phyloP scores from a whole-genome alignment of 2,329 filamentous ascomycete genomes.

The Lomentospora prolificans region DNA sequence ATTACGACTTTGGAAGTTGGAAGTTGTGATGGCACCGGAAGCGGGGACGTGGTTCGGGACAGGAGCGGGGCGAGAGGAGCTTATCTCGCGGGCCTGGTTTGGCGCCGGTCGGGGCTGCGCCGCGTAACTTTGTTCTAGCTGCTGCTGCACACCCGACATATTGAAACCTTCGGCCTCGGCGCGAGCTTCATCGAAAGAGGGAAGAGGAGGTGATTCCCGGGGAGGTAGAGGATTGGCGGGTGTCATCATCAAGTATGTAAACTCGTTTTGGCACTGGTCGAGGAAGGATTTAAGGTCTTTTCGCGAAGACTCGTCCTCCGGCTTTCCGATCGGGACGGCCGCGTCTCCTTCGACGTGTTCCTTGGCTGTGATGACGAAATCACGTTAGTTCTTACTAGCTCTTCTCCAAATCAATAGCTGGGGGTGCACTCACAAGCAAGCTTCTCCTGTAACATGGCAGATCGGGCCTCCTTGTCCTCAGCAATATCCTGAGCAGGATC shows the following conservation, averaged over 20 bases:
- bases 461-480: slow-evolving; percentile 38
- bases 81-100: slow-evolving; percentile 7
- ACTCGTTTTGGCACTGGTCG: slow-evolving; percentile 55
- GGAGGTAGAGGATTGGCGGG: slow-evolving; percentile 56
- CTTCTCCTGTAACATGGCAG: slow-evolving; percentile 45
- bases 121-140: slow-evolving; percentile 27
- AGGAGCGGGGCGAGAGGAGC: slow-evolving; percentile 10
- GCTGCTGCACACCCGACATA: slow-evolving; percentile 28
- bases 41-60: slow-evolving; percentile 44
- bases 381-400: neutral
- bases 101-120: slow-evolving; percentile 27
- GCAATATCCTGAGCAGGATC: slow-evolving; percentile 29
- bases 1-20: slow-evolving; percentile 22
- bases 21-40: slow-evolving; percentile 10
- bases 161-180: slow-evolving; percentile 40
- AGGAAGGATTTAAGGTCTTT: slow-evolving; percentile 50
- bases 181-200: slow-evolving; percentile 48
- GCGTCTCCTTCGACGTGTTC: slow-evolving; percentile 8
- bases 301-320: slow-evolving; percentile 40
- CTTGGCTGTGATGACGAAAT: neutral
- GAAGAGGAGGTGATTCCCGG: slow-evolving; percentile 50
- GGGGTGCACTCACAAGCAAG: slow-evolving; percentile 33
- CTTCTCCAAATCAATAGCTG: neutral
- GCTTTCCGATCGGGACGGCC: slow-evolving; percentile 23
- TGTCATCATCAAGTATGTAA: slow-evolving; percentile 59